These are phyloP conservation scores for Debaryomyces castellii DNA, from an alignment of 805 yeast genomes.

Conservation along the genomic window DNA sequence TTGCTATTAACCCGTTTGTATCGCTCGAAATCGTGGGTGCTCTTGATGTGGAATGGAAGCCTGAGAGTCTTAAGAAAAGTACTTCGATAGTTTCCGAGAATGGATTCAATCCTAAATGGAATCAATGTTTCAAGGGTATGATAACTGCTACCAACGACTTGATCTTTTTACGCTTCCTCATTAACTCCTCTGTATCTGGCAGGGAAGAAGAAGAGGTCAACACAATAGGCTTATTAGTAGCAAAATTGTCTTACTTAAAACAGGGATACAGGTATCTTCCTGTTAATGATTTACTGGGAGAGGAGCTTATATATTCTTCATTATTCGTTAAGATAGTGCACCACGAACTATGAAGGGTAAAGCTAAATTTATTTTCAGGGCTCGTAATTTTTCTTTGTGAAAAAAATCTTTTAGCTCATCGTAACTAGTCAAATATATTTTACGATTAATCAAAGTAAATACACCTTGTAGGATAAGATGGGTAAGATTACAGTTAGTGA, in stretches of 20 bases:
- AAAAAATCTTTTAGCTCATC: conserved; percentile 6
- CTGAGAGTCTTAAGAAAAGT: conserved; percentile 12
- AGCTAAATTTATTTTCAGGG: background rate
- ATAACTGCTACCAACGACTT: conserved; percentile 40
- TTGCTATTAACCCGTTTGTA: conserved; percentile 58
- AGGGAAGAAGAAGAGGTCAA: conserved; percentile 24
- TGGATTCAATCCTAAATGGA: conserved; percentile 91
- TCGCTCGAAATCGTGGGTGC: conserved; percentile 60
- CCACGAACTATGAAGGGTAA: conserved; percentile 5
- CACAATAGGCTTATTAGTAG: conserved; percentile 57
- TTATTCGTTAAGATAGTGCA: conserved; percentile 41
- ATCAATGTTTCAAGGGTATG: conserved; percentile 47
- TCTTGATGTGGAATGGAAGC: conserved; percentile 21
- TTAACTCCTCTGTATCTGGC: conserved; percentile 35
- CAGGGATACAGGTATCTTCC: conserved; percentile 84
- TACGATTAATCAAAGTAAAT: background rate
- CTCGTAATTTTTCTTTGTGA: conserved; percentile 1
- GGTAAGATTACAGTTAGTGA: conserved; percentile 61
- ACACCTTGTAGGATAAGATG: conserved; percentile 37
- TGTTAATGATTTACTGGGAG: conserved; percentile 76
- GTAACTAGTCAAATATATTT: background rate
- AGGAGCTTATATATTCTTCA: conserved; percentile 58
- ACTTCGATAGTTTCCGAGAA: conserved; percentile 50
- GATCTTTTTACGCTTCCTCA: conserved; percentile 55
- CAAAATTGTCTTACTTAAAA: conserved; percentile 61